These are phyloP conservation scores for Sanghuangporus weigelae DNA, from an alignment of 1,284 basidiomycete species.

Conservation along the genomic window DNA sequence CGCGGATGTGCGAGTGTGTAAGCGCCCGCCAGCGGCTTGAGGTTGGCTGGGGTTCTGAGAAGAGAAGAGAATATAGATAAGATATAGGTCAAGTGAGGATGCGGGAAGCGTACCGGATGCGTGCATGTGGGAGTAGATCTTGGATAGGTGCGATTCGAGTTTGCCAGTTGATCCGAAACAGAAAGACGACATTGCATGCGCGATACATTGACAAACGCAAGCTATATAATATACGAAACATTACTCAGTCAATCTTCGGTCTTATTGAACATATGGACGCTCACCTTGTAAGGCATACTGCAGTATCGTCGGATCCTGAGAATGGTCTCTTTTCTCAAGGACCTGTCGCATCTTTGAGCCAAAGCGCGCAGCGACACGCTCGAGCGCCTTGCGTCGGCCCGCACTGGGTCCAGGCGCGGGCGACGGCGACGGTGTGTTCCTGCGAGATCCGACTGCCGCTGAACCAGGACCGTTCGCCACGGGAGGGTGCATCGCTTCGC, in stretches of 20 bases:
- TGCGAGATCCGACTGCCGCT: not conserved
- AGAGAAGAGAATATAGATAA: conserved; percentile 14
- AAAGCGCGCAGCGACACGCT: conserved; percentile 53
- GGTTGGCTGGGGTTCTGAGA: conserved; percentile 64
- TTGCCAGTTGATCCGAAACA: conserved; percentile 68
- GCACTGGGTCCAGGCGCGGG: not conserved
- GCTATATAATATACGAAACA: conserved; percentile 26
- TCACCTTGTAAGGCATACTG: conserved; percentile 58
- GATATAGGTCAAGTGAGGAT: not conserved
- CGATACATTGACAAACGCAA: conserved; percentile 57
- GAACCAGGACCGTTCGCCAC: conserved; percentile 7
- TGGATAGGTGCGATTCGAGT: conserved; percentile 57
- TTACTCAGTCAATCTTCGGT: not conserved
- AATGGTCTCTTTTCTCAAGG: conserved; percentile 56
- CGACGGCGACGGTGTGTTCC: not conserved
- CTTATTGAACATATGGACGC: not conserved
- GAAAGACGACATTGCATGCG: conserved; percentile 60
- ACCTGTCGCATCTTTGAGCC: conserved; percentile 54
- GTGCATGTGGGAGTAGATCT: conserved; percentile 62
- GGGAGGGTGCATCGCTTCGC: conserved; percentile 46
- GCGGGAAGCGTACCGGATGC: conserved; percentile 40
- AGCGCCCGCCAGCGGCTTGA: conserved; percentile 70
- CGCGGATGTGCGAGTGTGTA: conserved; percentile 60
- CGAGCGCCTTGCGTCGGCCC: conserved; percentile 41
- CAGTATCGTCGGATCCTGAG: conserved; percentile 67